phyloP scores from a whole-genome alignment of 2,329 filamentous ascomycete genomes.

The Seiridium unicorne region DNA sequence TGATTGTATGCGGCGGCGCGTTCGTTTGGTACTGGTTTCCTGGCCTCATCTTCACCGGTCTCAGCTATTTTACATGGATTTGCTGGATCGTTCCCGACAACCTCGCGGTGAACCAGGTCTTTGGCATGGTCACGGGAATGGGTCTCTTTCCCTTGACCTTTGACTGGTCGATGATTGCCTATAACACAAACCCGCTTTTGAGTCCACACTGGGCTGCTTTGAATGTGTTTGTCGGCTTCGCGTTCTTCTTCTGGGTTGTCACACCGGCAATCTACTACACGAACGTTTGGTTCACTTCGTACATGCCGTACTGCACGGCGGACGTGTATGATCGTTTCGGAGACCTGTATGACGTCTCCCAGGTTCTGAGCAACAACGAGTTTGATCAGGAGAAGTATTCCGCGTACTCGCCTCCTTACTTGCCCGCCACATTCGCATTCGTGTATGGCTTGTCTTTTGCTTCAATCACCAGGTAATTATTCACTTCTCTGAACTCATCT shows the following conservation, averaged over 20 bases:
- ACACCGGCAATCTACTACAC: slow-evolving; percentile 44
- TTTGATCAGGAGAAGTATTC: slow-evolving; percentile 49
- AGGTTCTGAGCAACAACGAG: slow-evolving; percentile 41
- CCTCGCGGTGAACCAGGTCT: slow-evolving; percentile 42
- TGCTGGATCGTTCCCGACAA: slow-evolving; percentile 49
- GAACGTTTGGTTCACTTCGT: slow-evolving; percentile 49
- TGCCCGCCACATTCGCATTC: slow-evolving; percentile 23
- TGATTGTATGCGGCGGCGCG: slow-evolving; percentile 29
- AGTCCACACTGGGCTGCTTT: slow-evolving; percentile 43
- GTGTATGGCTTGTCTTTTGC: slow-evolving; percentile 26
- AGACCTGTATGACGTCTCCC: slow-evolving; percentile 43
- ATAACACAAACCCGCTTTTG: slow-evolving; percentile 39
- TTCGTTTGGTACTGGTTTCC: slow-evolving; percentile 52
- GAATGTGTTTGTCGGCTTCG: slow-evolving; percentile 41
- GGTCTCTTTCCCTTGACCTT: slow-evolving; percentile 40
- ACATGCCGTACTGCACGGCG: slow-evolving; percentile 51
- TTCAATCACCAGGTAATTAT: slow-evolving; percentile 24
- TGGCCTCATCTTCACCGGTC: slow-evolving; percentile 42
- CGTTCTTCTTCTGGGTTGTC: slow-evolving; percentile 45
- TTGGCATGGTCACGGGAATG: slow-evolving; percentile 44
- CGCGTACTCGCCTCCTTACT: slow-evolving; percentile 41
- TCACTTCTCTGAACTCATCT: neutral
- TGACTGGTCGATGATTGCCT: slow-evolving; percentile 37
- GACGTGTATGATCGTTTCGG: slow-evolving; percentile 54
- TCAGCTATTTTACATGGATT: slow-evolving; percentile 45